phyloP scores from a whole-genome alignment of 805 yeast genomes.

The Dipodascopsis tothii region DNA sequence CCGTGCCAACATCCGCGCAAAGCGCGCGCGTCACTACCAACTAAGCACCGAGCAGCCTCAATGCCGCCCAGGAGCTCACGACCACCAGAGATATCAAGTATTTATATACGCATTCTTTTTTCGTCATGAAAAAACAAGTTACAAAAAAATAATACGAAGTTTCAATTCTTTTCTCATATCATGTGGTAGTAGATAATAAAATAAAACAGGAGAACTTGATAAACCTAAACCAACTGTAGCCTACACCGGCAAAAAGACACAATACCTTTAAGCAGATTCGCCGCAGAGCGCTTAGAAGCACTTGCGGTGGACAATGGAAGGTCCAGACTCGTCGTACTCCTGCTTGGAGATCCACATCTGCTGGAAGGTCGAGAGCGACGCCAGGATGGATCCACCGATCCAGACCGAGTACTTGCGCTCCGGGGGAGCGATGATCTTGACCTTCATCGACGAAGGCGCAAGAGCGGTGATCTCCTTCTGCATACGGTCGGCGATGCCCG shows the following conservation, averaged over 20 bases:
- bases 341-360: constrained; percentile 99
- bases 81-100: too few species aligned
- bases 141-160: neutral
- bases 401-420: constrained; percentile 99
- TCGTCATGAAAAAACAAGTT: too few species aligned
- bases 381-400: constrained; percentile 99
- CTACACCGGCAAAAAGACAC: neutral
- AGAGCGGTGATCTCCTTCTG: constrained; percentile 99
- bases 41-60: too few species aligned
- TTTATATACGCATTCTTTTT: too few species aligned
- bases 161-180: neutral
- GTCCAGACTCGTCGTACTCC: constrained; percentile 99
- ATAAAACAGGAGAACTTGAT: neutral
- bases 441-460: constrained; percentile 99
- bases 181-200: neutral
- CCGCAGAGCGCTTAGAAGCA: constrained; percentile 69
- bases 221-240: neutral
- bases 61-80: too few species aligned
- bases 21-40: too few species aligned
- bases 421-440: constrained; percentile 98
- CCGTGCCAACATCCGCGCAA: too few species aligned
- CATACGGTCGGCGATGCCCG: constrained; percentile 99
- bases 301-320: constrained; percentile 95
- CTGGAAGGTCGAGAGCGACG: constrained; percentile 98
- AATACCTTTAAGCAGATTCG: neutral